Evolutionary conservation across 495 filamentous ascomycete genomes (phyloP).

Genomic region (Friedmanniomyces endolithicus): DNA sequence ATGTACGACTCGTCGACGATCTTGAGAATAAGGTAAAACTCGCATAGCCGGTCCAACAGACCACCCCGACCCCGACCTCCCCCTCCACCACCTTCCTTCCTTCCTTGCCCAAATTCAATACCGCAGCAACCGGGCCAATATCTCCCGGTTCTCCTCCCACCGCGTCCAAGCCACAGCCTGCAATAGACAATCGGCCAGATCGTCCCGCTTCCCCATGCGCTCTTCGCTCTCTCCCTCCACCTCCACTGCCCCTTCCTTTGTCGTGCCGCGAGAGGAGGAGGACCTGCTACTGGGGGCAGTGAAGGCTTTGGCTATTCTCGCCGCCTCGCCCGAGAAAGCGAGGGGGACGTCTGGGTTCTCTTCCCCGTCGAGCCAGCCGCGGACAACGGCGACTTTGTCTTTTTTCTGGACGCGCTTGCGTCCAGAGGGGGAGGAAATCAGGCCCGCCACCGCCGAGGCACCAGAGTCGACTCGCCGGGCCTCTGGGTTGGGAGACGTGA

Average conservation of each 20-base stretch:
- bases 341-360: background rate
- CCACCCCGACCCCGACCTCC: no score
- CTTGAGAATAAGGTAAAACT: no score
- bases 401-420: constrained; percentile 34
- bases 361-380: constrained; percentile 31
- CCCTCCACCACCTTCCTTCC: no score
- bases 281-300: constrained; percentile 12
- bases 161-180: constrained; percentile 77
- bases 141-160: constrained; percentile 58
- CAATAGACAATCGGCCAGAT: constrained; percentile 78
- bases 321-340: constrained; percentile 2
- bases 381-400: constrained; percentile 54
- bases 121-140: background rate
- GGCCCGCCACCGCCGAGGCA: no score
- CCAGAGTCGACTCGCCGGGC: no score
- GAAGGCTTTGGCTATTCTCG: constrained; percentile 7
- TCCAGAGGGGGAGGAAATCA: background rate
- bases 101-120: no score
- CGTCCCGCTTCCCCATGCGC: constrained; percentile 61
- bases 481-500: no score
- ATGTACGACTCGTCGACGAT: no score
- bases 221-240: background rate
- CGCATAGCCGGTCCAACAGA: no score
- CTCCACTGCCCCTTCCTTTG: no score
- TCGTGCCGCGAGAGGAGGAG: no score